Conservation (phyloP, 2,329 filamentous ascomycete species). For the Davidsoniella neocaledoniae region DNA sequence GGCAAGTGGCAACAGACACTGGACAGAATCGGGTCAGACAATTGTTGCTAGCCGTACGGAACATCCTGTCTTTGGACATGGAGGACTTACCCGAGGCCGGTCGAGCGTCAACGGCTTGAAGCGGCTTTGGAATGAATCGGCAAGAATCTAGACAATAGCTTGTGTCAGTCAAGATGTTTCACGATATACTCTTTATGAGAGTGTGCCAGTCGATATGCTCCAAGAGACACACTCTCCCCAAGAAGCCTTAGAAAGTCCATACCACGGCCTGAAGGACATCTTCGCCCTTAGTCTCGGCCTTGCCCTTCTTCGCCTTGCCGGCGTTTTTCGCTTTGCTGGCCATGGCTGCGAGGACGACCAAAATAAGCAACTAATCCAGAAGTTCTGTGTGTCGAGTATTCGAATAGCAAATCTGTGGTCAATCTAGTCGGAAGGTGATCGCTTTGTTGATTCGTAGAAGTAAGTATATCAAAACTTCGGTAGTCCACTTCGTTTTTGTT, state of each 20-base stretch:
- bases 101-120: slow-evolving; percentile 83
- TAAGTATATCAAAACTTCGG: no score
- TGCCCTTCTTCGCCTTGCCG: slow-evolving; percentile 35
- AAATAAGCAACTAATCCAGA: no score
- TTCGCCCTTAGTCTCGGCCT: slow-evolving; percentile 37
- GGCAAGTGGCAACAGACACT: slow-evolving; percentile 85
- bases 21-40: slow-evolving; percentile 1
- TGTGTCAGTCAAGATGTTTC: slow-evolving; percentile 6
- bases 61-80: background rate
- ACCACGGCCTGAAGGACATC: slow-evolving; percentile 42
- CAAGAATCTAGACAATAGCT: slow-evolving; percentile 49
- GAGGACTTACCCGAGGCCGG: slow-evolving; percentile 55
- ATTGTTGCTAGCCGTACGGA: slow-evolving; percentile 11
- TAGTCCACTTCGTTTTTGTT: no score
- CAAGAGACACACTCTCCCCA: slow-evolving; percentile 9
- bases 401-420: no score
- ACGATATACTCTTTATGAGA: slow-evolving; percentile 8
- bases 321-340: slow-evolving; percentile 16
- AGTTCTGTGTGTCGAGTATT: no score
- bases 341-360: background rate
- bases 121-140: slow-evolving; percentile 85
- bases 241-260: slow-evolving; percentile 18
- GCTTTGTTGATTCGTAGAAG: no score
- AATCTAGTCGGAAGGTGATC: no score
- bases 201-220: slow-evolving; percentile 7